These are phyloP conservation scores for Hyphopichia wangnamkhiaoensis DNA, from an alignment of 1,139 yeast species.

Conservation along the genomic window DNA sequence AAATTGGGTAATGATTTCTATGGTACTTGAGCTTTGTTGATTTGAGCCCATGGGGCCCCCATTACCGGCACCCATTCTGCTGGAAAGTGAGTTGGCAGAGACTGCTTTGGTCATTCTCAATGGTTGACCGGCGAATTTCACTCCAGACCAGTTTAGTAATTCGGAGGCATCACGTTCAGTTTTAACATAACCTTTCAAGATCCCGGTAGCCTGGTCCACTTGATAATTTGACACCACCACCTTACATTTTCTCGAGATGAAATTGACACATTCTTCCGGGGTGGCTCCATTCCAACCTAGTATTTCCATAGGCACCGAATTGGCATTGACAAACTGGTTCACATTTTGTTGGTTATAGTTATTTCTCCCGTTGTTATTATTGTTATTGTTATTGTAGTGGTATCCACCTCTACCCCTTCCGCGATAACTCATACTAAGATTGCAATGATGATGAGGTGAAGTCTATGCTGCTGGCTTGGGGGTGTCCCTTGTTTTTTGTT, in stretches of 20 bases:
- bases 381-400: conserved; percentile 15
- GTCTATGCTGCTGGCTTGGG: neutral
- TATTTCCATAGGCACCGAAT: conserved; percentile 56
- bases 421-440: conserved; percentile 39
- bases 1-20: conserved; percentile 62
- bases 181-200: conserved; percentile 61
- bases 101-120: conserved; percentile 49
- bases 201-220: conserved; percentile 44
- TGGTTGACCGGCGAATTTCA: conserved; percentile 75
- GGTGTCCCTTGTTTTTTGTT: neutral
- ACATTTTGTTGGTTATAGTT: conserved; percentile 25
- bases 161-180: conserved; percentile 57
- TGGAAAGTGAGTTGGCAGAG: conserved; percentile 18
- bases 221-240: conserved; percentile 51
- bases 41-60: conserved; percentile 19
- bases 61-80: conserved; percentile 16
- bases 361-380: conserved; percentile 15
- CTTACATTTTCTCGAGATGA: conserved; percentile 67
- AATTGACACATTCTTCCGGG: conserved; percentile 64
- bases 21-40: conserved; percentile 46
- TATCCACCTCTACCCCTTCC: conserved; percentile 50
- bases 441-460: neutral
- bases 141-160: conserved; percentile 67
- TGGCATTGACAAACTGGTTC: conserved; percentile 34
- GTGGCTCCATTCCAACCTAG: conserved; percentile 84